Conservation (phyloP, 768 basidiomycete genomes). For the Tylopilus subfusipes region DNA sequence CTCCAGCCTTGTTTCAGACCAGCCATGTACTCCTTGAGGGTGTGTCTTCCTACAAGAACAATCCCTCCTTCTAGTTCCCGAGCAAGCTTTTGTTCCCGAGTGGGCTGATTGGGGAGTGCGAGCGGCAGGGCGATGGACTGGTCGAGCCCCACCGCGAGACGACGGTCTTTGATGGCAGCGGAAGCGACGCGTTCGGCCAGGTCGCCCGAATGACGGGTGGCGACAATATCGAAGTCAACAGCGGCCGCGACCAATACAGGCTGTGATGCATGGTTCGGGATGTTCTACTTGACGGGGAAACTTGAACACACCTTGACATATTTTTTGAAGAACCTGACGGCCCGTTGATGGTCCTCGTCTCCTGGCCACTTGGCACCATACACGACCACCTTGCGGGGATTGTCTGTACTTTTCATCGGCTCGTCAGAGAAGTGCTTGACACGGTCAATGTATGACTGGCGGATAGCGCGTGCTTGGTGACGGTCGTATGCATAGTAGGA, state of each 20-base stretch:
- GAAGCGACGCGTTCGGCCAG: conserved; percentile 74
- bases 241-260: conserved; percentile 93
- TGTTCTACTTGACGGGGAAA: conserved; percentile 4
- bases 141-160: conserved; percentile 64
- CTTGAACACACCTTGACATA: conserved; percentile 82
- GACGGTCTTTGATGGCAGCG: conserved; percentile 66
- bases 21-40: conserved; percentile 92
- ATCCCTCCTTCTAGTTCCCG: conserved; percentile 78
- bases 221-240: conserved; percentile 83
- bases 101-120: conserved; percentile 50
- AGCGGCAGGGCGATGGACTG: conserved; percentile 39
- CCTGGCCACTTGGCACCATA: conserved; percentile 91
- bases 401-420: conserved; percentile 58
- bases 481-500: conserved; percentile 88
- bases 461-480: conserved; percentile 70
- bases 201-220: conserved; percentile 82
- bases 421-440: conserved; percentile 77
- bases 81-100: conserved; percentile 48
- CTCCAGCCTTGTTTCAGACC: conserved; percentile 86
- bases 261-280: conserved; percentile 39
- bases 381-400: conserved; percentile 77
- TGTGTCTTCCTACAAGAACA: conserved; percentile 82
- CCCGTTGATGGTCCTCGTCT: conserved; percentile 86
- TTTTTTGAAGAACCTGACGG: conserved; percentile 87
- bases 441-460: conserved; percentile 70